Evolutionary conservation across 345 rosid genomes (phyloP).

Genomic region (Salix dunnii): DNA sequence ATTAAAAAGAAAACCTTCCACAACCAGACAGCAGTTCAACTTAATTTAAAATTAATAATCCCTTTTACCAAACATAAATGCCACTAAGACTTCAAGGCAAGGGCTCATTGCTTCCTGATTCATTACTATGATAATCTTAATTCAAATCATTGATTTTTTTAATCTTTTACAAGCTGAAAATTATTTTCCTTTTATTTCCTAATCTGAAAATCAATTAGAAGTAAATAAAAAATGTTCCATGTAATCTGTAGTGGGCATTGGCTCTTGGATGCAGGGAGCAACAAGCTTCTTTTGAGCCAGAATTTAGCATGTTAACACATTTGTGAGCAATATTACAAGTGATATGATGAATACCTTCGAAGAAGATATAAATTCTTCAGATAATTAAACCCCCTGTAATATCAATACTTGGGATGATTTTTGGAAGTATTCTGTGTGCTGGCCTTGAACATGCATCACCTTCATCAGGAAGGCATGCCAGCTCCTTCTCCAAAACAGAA

Average conservation of each 20-base stretch:
- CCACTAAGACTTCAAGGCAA: too few relatives aligned
- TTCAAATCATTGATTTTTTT: too few relatives aligned
- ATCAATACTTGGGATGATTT: slow-evolving; percentile 70
- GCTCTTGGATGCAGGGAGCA: neutral
- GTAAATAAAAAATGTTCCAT: neutral
- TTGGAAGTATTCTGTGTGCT: slow-evolving; percentile 55
- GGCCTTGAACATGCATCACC: slow-evolving; percentile 39
- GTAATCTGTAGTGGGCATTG: neutral
- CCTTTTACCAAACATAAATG: too few relatives aligned
- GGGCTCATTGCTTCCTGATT: too few relatives aligned
- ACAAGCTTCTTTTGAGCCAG: neutral
- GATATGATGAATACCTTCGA: slow-evolving; percentile 14
- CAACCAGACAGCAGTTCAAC: too few relatives aligned
- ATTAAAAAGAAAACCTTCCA: too few relatives aligned
- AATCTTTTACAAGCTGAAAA: too few relatives aligned
- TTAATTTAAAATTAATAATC: too few relatives aligned
- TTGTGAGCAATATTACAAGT: neutral
- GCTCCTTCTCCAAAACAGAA: slow-evolving; percentile 75
- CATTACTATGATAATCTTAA: too few relatives aligned
- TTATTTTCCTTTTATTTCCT: too few relatives aligned
- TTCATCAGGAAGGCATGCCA: slow-evolving; percentile 42
- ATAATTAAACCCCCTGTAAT: slow-evolving; percentile 15
- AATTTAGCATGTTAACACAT: neutral
- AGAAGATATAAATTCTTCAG: neutral
- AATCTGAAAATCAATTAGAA: neutral